Percentiles rank a stretch among this genome's conserved stretches.
Conservation (phyloP, 495 filamentous ascomycete species). For the Neurospora sp. region DNA sequence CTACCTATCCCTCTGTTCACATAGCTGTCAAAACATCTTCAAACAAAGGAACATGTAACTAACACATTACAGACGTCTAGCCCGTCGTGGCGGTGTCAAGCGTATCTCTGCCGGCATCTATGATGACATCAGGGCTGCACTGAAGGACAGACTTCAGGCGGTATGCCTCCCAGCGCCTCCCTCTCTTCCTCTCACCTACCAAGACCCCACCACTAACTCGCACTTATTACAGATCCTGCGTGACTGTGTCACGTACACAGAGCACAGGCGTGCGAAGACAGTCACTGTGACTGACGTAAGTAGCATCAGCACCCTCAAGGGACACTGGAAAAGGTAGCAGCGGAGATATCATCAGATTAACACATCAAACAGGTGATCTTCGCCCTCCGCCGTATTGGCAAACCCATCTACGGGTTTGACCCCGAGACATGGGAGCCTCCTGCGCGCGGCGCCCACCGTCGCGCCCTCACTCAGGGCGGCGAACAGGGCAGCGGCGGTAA, state of each 20-base stretch:
- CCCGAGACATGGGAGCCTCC: constrained; percentile 10
- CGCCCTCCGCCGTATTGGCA: constrained; percentile 39
- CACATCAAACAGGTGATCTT: constrained; percentile 47
- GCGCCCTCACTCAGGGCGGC: not conserved
- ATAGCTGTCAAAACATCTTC: not conserved
- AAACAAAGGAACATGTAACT: not conserved
- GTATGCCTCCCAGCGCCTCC: constrained; percentile 25
- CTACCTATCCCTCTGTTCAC: not conserved
- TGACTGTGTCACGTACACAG: constrained; percentile 40
- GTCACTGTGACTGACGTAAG: constrained; percentile 57
- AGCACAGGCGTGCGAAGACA: constrained; percentile 46
- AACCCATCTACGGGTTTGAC: constrained; percentile 44
- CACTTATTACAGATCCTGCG: constrained; percentile 35
- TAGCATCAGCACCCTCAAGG: not conserved
- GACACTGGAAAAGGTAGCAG: not conserved
- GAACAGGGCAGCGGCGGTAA: not conserved
- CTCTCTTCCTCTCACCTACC: not conserved
- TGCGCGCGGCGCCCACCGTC: not conserved
- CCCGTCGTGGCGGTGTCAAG: constrained; percentile 69
- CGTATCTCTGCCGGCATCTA: constrained; percentile 64
- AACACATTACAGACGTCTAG: constrained; percentile 50
- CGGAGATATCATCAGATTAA: not conserved
- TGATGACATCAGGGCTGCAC: constrained; percentile 47
- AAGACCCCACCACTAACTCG: constrained; percentile 13
- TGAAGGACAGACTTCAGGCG: constrained; percentile 43